Conservation (phyloP, 2,329 filamentous ascomycete species). For the Penicillium fuscoglaucum region DNA sequence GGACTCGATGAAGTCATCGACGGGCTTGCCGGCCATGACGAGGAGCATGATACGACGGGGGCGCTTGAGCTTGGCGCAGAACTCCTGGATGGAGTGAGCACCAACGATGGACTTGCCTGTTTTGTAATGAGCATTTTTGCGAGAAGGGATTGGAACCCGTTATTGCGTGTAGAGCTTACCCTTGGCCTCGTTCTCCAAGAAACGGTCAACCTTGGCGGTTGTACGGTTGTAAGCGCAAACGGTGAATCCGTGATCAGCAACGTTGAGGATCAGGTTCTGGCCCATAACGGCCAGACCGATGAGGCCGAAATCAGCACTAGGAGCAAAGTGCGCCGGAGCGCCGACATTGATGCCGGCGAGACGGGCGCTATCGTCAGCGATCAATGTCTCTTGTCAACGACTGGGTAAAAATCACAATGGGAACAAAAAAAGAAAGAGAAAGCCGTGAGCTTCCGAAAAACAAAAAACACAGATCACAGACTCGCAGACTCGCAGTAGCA, state of each 20-base stretch:
- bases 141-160: background rate
- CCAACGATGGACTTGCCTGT: conserved; percentile 88
- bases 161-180: conserved; percentile 46
- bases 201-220: conserved; percentile 94
- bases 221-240: conserved; percentile 99
- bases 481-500: conserved; percentile 2
- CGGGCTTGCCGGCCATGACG: conserved; percentile 96
- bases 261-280: conserved; percentile 88
- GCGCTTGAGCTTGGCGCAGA: conserved; percentile 93
- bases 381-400: conserved; percentile 39
- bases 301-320: conserved; percentile 83
- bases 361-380: conserved; percentile 64
- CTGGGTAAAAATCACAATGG: conserved; percentile 16
- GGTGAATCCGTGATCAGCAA: conserved; percentile 90
- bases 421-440: background rate
- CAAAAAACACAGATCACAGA: background rate
- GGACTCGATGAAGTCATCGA: conserved; percentile 98
- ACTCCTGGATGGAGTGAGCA: conserved; percentile 91
- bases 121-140: conserved; percentile 30
- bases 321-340: conserved; percentile 55
- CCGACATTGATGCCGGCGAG: conserved; percentile 72
- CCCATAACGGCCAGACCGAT: conserved; percentile 90
- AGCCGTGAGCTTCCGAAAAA: conserved; percentile 16
- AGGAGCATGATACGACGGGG: conserved; percentile 97
- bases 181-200: conserved; percentile 88